Percentiles rank a stretch among this genome's conserved stretches.
These are phyloP conservation scores for Tetrapyrgos nigripes DNA, from an alignment of 1,284 basidiomycete species.

Conservation along the genomic window DNA sequence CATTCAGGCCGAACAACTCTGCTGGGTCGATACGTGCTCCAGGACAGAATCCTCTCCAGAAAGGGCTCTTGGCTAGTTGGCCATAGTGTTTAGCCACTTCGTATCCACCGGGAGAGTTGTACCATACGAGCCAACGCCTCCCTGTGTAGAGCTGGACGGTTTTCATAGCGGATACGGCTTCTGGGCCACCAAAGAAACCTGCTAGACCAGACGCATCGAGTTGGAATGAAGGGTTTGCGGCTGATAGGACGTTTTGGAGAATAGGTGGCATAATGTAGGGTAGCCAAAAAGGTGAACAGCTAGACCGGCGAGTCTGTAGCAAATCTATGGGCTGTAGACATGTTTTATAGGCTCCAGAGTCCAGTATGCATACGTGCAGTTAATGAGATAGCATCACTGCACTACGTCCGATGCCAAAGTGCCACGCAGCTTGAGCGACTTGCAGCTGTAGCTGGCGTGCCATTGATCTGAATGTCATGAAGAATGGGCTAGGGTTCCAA, in stretches of 20 bases:
- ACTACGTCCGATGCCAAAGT: too few relatives aligned
- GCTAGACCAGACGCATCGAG: background rate
- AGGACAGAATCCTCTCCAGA: slow-evolving; percentile 37
- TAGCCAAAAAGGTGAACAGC: too few relatives aligned
- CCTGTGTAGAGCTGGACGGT: slow-evolving; percentile 37
- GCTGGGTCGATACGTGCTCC: slow-evolving; percentile 34
- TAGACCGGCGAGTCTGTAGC: too few relatives aligned
- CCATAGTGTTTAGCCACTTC: slow-evolving; percentile 35
- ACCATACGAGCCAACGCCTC: slow-evolving; percentile 40
- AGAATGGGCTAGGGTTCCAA: too few relatives aligned
- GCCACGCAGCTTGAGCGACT: too few relatives aligned
- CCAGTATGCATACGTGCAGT: too few relatives aligned
- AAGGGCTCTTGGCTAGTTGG: slow-evolving; percentile 30
- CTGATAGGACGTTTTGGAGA: background rate
- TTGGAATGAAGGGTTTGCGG: background rate
- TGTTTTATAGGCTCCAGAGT: too few relatives aligned
- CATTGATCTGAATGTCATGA: too few relatives aligned
- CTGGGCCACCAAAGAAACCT: slow-evolving; percentile 21
- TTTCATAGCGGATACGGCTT: slow-evolving; percentile 34
- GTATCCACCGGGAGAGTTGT: slow-evolving; percentile 42
- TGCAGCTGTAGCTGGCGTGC: too few relatives aligned
- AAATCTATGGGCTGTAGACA: too few relatives aligned
- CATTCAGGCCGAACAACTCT: slow-evolving; percentile 33
- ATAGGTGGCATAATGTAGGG: background rate
- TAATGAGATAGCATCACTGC: too few relatives aligned